Evolutionary conservation across 192 early-diverging fungal species (phyloP), one percentile per base, ranked within the genome.

Genomic region (Coemansia sp.): DNA sequence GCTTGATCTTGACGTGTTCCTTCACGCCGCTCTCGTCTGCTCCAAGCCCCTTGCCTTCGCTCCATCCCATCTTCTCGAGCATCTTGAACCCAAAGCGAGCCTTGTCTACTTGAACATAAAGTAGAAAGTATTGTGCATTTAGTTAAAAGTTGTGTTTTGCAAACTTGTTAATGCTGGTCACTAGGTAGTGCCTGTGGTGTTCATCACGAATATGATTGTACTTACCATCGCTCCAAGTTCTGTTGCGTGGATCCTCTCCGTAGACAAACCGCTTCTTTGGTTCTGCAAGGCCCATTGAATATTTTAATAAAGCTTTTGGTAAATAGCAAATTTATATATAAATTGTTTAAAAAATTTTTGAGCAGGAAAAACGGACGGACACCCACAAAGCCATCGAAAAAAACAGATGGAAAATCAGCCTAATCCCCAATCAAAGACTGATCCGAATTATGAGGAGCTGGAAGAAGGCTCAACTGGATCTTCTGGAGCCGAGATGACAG

Each of bases 41-140:
- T 11, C 96, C 96, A 1, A 98, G 81, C 12, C 96, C 96, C 59
- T 93, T 94, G 39, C 94, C 94, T 25, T 89, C 90, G 18, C 78
- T 69, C 96, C 96, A 98, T 1, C 96, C 96, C 94, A 98, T 95
- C 62, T 95, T 94, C 57, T 86, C 73, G 43, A 98, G 82, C 88
- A 98, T 90, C 53, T 86, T 86, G 70, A 88, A 87, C 34, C 96
- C 95, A 71, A 92, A 91, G 52, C 92, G 91, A 54, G 55, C 71
- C 61, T 86, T 86, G 67, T 95, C 91, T 61, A 61, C 39, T 2
- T 3, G 57, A 44, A 22, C 25, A 24, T 7, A 2, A 30, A 55
- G 19, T 39, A 23, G 12, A 30, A 15, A 47, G 46, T 10, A 43
- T 40, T 18, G n/a, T 1, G 41, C 3, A 39, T 53, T 53, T 45